A percentile compares a stretch with the other conserved stretches of the same genome.
Conservation (phyloP, 768 basidiomycete species). For the Tricholoma furcatifolium region DNA sequence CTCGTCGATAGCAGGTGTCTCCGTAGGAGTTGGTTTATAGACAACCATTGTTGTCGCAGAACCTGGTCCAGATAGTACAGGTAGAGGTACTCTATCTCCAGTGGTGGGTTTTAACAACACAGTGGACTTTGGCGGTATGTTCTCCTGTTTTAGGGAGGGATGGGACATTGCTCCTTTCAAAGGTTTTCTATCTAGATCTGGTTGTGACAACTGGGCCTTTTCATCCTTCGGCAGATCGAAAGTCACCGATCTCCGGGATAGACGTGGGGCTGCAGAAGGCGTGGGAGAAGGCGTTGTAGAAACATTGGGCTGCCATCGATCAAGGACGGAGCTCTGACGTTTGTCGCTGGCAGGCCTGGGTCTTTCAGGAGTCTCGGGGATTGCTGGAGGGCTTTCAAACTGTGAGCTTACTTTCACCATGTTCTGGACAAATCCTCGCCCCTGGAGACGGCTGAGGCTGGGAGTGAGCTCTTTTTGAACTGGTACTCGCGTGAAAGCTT, state of each 20-base stretch:
- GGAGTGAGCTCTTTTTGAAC: conserved; percentile 73
- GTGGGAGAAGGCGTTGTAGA: conserved; percentile 30
- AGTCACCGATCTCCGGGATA: conserved; percentile 39
- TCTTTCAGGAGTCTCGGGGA: conserved; percentile 31
- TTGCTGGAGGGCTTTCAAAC: conserved; percentile 42
- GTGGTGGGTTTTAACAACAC: conserved; percentile 3
- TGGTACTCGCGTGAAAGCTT: conserved; percentile 57
- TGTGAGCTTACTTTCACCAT: conserved; percentile 71
- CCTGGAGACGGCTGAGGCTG: conserved; percentile 78
- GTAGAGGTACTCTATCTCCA: conserved; percentile 22
- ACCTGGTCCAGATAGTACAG: conserved; percentile 51
- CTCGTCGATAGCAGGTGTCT: conserved; percentile 45
- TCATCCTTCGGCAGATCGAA: conserved; percentile 22
- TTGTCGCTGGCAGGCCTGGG: conserved; percentile 29
- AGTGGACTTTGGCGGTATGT: conserved; percentile 2
- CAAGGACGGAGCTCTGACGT: conserved; percentile 56
- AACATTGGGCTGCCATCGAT: conserved; percentile 61
- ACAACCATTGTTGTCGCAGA: conserved; percentile 78
- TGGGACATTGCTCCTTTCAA: conserved; percentile 28
- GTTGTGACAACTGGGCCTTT: conserved; percentile 17
- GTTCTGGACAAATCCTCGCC: conserved; percentile 83
- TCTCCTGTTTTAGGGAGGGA: conserved; percentile 11
- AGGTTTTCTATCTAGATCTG: conserved; percentile 1
- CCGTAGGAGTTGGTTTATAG: conserved; percentile 47
- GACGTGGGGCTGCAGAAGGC: conserved; percentile 40